Percentiles rank a stretch among this genome's conserved stretches.
phyloP scores from a whole-genome alignment of 2,329 filamentous ascomycete genomes.

The Cyphellophora europaea region DNA sequence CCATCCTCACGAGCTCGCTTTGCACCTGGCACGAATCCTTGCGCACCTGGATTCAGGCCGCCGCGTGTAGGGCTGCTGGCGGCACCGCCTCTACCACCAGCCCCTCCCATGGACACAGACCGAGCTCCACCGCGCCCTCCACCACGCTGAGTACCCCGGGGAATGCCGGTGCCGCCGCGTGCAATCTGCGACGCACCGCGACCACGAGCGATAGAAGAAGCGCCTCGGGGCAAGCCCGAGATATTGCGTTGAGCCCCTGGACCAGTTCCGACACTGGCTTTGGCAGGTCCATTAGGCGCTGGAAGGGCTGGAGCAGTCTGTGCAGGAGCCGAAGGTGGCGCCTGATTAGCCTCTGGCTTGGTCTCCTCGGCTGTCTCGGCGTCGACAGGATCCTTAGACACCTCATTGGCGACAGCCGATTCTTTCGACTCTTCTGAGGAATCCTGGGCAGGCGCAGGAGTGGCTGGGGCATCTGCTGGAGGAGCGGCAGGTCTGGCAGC shows the following conservation, averaged over 20 bases:
- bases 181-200: conserved; percentile 21
- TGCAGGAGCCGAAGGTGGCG: conserved; percentile 11
- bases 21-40: conserved; percentile 49
- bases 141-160: conserved; percentile 23
- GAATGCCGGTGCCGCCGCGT: neutral
- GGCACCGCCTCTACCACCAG: conserved; percentile 18
- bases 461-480: conserved; percentile 9
- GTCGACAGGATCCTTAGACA: neutral
- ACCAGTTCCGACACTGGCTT: conserved; percentile 5
- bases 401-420: neutral
- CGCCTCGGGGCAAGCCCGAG: conserved; percentile 34
- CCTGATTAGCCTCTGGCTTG: conserved; percentile 5
- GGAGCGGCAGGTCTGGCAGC: conserved; percentile 23
- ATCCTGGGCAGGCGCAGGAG: conserved; percentile 12
- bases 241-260: conserved; percentile 14
- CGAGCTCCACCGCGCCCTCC: conserved; percentile 34
- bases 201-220: conserved; percentile 26
- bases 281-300: conserved; percentile 5
- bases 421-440: too few relatives aligned
- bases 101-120: conserved; percentile 24
- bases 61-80: conserved; percentile 21
- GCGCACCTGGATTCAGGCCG: conserved; percentile 39
- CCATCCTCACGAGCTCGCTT: conserved; percentile 48
- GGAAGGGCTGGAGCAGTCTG: conserved; percentile 11
- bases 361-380: conserved; percentile 1